A percentile compares a stretch with the other conserved stretches of the same genome.
phyloP scores from a whole-genome alignment of 176 grass and related monocot genomes.

The Puya raimondii region DNA sequence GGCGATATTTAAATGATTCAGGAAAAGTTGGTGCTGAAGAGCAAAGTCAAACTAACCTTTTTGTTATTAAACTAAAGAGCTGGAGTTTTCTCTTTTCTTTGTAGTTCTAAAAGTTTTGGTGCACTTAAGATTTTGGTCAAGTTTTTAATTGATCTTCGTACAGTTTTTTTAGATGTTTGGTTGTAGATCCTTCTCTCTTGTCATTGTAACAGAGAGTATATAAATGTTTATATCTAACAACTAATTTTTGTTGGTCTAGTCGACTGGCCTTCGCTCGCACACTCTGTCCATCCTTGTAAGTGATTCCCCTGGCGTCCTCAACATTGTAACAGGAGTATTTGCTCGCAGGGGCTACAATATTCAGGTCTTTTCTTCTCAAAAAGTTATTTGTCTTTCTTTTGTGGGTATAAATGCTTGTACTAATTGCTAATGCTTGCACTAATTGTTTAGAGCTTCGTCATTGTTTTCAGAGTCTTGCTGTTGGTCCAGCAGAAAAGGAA shows the following conservation, averaged over 20 bases:
- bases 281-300: conserved; percentile 92
- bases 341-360: conserved; percentile 98
- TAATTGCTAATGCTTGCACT: background rate
- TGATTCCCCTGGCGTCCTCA: conserved; percentile 83
- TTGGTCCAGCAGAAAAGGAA: conserved; percentile 68
- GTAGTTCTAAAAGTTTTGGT: no score
- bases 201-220: conserved; percentile 1
- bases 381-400: conserved; percentile 2
- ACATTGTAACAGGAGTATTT: conserved; percentile 90
- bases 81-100: no score
- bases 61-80: no score
- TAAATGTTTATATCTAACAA: conserved; percentile 3
- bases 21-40: no score
- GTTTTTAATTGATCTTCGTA: background rate
- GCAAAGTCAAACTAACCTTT: no score
- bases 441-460: conserved; percentile 8
- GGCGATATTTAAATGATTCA: no score
- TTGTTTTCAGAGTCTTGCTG: conserved; percentile 79
- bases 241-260: conserved; percentile 31
- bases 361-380: conserved; percentile 44
- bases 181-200: background rate
- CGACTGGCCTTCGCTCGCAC: conserved; percentile 66
- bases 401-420: background rate
- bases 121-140: background rate
- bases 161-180: background rate